Evolutionary conservation across 495 filamentous ascomycete genomes (phyloP).

Genomic region (Margaritispora aquatica): DNA sequence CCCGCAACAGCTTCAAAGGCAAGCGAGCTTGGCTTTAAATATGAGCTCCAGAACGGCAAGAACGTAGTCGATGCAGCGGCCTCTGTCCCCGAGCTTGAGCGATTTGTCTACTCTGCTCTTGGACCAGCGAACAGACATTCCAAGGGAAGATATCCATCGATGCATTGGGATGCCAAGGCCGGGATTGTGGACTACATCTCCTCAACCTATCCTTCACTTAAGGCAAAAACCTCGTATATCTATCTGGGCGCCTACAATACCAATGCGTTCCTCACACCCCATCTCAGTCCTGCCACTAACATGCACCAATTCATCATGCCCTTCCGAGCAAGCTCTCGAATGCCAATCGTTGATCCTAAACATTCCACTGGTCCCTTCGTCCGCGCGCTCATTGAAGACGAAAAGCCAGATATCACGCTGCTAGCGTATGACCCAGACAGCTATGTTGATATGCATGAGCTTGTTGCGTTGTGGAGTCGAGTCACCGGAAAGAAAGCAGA

Average conservation of each 20-base stretch:
- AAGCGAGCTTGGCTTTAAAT: background rate
- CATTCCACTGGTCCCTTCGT: constrained; percentile 36
- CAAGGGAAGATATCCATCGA: constrained; percentile 29
- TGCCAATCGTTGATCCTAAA: constrained; percentile 36
- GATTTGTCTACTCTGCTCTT: constrained; percentile 36
- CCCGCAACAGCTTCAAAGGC: background rate
- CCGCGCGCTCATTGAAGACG: constrained; percentile 34
- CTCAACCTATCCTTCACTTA: constrained; percentile 29
- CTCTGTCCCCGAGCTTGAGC: constrained; percentile 35
- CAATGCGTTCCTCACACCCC: constrained; percentile 29
- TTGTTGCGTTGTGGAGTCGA: constrained; percentile 28
- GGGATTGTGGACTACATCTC: constrained; percentile 30
- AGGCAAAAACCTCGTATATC: constrained; percentile 32
- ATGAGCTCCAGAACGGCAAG: constrained; percentile 7
- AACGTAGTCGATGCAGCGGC: constrained; percentile 32
- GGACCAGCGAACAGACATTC: constrained; percentile 23
- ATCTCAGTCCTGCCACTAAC: constrained; percentile 19
- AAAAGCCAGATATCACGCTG: constrained; percentile 31
- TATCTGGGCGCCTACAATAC: constrained; percentile 31
- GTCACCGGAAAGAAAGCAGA: constrained; percentile 28
- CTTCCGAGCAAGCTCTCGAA: constrained; percentile 16
- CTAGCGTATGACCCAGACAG: constrained; percentile 32
- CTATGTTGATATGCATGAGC: constrained; percentile 27
- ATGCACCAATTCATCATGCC: constrained; percentile 27
- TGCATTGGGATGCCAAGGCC: constrained; percentile 35